phyloP scores from a whole-genome alignment of 2,329 filamentous ascomycete genomes.

The Trichoderma sp. region DNA sequence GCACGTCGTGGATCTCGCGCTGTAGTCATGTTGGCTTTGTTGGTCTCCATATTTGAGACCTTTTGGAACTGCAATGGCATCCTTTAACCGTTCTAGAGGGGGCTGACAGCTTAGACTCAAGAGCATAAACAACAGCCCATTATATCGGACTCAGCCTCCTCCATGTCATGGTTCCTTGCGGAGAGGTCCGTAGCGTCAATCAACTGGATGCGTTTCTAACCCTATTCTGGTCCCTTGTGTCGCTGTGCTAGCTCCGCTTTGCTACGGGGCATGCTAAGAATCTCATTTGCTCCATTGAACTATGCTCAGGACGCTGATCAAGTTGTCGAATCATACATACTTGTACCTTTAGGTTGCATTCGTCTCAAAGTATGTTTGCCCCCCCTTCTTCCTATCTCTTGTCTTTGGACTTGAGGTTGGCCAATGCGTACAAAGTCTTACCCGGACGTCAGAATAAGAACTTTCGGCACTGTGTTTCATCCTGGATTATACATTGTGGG shows the following conservation, averaged over 20 bases:
- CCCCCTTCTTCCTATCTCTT: not conserved
- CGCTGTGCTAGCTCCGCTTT: not conserved
- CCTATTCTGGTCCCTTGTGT: not conserved
- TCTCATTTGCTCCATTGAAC: not conserved
- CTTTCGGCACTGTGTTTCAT: constrained; percentile 15
- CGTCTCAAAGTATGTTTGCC: constrained; percentile 3
- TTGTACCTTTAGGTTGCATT: constrained; percentile 8
- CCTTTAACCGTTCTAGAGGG: not conserved
- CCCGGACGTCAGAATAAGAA: not conserved
- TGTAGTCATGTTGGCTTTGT: not conserved
- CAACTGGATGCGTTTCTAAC: not conserved
- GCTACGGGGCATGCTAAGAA: not conserved
- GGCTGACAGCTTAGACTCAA: not conserved
- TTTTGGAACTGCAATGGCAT: not conserved
- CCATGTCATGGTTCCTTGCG: not conserved
- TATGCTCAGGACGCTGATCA: not conserved
- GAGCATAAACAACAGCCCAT: constrained; percentile 6
- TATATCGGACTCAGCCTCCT: constrained; percentile 1
- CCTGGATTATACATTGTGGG: constrained; percentile 5
- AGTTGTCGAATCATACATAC: constrained; percentile 1
- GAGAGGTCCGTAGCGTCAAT: constrained; percentile 1
- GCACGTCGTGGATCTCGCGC: not conserved
- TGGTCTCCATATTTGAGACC: not conserved
- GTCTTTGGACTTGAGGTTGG: not conserved
- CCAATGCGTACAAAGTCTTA: not conserved